A percentile compares a stretch with the other conserved stretches of the same genome.
Conservation (phyloP, 2,329 filamentous ascomycete species). For the Botryosphaeria agaves region DNA sequence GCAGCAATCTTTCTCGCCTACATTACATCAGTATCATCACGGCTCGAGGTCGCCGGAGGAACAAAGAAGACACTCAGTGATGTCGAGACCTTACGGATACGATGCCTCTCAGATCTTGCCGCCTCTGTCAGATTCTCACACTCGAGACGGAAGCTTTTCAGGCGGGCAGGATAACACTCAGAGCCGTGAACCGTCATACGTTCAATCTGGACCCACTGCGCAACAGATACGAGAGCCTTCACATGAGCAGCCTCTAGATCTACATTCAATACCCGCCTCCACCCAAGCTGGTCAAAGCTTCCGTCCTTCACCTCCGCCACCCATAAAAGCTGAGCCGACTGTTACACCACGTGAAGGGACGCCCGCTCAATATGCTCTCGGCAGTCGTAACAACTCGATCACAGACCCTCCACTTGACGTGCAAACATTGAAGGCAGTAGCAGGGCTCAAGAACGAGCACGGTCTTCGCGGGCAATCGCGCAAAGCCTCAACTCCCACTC, state of each 20-base stretch:
- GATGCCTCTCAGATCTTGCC: constrained; percentile 12
- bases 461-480: constrained; percentile 20
- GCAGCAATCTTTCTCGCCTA: constrained; percentile 20
- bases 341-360: constrained; percentile 19
- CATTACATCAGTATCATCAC: constrained; percentile 29
- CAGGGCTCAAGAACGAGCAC: constrained; percentile 27
- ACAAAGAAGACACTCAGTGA: constrained; percentile 18
- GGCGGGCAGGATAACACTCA: background rate
- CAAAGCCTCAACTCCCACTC: constrained; percentile 21
- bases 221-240: constrained; percentile 10
- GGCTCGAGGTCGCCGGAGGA: constrained; percentile 26
- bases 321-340: constrained; percentile 23
- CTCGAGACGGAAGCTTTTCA: background rate
- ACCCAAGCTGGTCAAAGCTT: too few relatives aligned
- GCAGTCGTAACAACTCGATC: constrained; percentile 4
- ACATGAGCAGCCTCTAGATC: background rate
- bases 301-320: constrained; percentile 15
- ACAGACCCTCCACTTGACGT: constrained; percentile 15
- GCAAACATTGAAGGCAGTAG: constrained; percentile 24
- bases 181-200: constrained; percentile 4
- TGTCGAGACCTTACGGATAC: constrained; percentile 11
- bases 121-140: constrained; percentile 2
- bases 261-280: background rate
- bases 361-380: constrained; percentile 9
- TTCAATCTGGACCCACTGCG: constrained; percentile 12